Base-by-base conservation (phyloP, 495 filamentous ascomycete species). In the Cetradonia linearis region DNA sequence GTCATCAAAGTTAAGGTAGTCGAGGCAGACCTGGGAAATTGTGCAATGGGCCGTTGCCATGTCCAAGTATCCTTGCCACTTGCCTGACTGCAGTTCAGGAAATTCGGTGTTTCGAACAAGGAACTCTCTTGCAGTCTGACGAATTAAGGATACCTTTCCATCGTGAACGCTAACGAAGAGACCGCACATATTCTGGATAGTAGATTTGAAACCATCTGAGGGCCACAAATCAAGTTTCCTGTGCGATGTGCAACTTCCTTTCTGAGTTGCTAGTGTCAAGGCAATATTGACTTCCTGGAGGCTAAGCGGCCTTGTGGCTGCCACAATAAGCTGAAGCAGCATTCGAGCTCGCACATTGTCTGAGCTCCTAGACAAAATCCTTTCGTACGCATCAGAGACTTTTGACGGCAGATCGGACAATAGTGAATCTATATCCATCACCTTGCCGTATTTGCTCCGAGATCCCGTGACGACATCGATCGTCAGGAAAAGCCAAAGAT, bases 401-500 rank as follows among this genome's bases (percentile, higher is more conserved):
- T 67, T 16, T 1, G 56, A 53, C 5, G 72, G 72, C 20, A 76
- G 57, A 28, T 61, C 30, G 18, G 62, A 62, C 8, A 75, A 46
- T 38, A 70, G 48, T 34, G 23, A 44, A 53, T 70, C 61, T 10
- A 71, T 48, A 54, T 65, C 57, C 11, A 56, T 58, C 0, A 46
- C 16, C 47, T 57, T 69, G 23, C 47, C n/a, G 58, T 58, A 67
- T 9, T 54, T 46, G 20, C 62, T 67, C 2, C 62, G 59, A 13
- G 31, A 65, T 23, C 60, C 27, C 38, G 68, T 42, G 33, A 76
- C 69, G 13, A 68, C 67, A 47, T 73, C 66, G 18, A 76, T 56
- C 1, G 60, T 73, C 3, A 78, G 65, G 49, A 68, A 60, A n/a
- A 75, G 68, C 77, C 75, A 79, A 20, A 79, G 73, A 63, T 79